Evolutionary conservation across 257 asterid genomes (phyloP), one percentile per base, ranked within the genome.

Genomic region (Buddleja alternifolia): DNA sequence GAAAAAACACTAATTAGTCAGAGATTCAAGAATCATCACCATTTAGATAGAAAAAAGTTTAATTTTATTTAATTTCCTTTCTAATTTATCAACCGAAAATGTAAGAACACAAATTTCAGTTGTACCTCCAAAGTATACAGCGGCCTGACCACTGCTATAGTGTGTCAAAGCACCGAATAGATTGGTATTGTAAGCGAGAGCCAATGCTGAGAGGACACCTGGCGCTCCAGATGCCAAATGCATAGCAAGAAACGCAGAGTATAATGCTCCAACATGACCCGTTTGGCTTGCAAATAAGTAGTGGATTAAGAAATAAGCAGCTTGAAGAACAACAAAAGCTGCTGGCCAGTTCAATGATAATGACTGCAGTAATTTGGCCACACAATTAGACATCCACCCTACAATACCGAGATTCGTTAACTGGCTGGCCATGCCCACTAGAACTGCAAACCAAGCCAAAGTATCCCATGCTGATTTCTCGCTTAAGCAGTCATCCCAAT

Each of bases 381-480:
- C 97, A 11, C 86, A 84, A 70, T 55, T 60, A 57, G 98, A 88
- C 95, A 90, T 90, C 98, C 98, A 93, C 73, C 80, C 66, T 32
- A 93, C 93, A 10, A 93, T 90, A 39, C 98, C 98, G 0, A 88
- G 91, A 70, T 73, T 86, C n/a, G 98, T 88, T 77, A 93, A 73
- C 74, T 93, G 98, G 51, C 97, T 72, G 11, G 98, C 98, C 98
- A 93, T 93, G 69, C 98, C 97, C 32, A 93, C 97, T 25, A 93
- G 79, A 67, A 93, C 92, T n/a, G 98, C 98, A 72, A 93, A 90
- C 98, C 98, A 93, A 57, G 96, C 96, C 82, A 93, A 76, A 55
- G 98, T 93, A 63, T 93, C 98, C 98, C 98, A 93, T 52, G 98
- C 97, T 8, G 97, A 90, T 79, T 85, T 93, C 81, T 93, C 97